Conservation (phyloP, 1,139 yeast genomes). For the Nakaseomyces kungkrabaensis region DNA sequence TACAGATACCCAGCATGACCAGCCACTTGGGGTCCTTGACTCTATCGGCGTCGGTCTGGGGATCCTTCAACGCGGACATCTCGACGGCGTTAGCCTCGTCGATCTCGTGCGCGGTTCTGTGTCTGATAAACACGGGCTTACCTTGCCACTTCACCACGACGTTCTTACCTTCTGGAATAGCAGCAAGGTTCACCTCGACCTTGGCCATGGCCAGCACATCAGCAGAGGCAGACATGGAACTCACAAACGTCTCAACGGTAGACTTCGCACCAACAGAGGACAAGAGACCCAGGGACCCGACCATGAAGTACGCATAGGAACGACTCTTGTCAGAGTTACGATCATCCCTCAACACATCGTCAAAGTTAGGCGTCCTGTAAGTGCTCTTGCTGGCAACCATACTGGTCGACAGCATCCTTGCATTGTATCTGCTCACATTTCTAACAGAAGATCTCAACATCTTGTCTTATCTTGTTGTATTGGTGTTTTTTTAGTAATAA, state of each 20-base stretch:
- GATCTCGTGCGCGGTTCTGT: constrained; percentile 89
- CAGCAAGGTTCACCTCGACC: constrained; percentile 90
- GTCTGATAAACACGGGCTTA: constrained; percentile 98
- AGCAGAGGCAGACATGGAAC: constrained; percentile 95
- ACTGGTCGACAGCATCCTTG: constrained; percentile 39
- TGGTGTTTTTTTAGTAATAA: too few relatives aligned
- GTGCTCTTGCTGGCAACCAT: constrained; percentile 52
- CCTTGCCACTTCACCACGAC: constrained; percentile 99
- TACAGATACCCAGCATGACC: constrained; percentile 98
- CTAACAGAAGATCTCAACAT: constrained; percentile 17
- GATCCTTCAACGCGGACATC: constrained; percentile 74
- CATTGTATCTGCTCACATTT: constrained; percentile 4
- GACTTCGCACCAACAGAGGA: constrained; percentile 97
- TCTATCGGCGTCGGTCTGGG: constrained; percentile 87
- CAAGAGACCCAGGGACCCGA: constrained; percentile 89
- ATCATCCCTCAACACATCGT: constrained; percentile 67
- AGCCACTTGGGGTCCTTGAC: constrained; percentile 97
- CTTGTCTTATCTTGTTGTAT: not conserved
- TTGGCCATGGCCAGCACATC: constrained; percentile 99
- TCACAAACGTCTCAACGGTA: constrained; percentile 89
- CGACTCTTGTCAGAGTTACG: constrained; percentile 62
- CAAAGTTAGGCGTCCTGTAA: constrained; percentile 89
- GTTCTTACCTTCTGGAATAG: constrained; percentile 96
- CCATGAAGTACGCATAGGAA: constrained; percentile 92
- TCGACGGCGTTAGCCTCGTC: constrained; percentile 87